Evolutionary conservation across 2,329 filamentous ascomycete genomes (phyloP), one percentile per base, ranked within the genome.

Genomic region (Diaporthe sp.): DNA sequence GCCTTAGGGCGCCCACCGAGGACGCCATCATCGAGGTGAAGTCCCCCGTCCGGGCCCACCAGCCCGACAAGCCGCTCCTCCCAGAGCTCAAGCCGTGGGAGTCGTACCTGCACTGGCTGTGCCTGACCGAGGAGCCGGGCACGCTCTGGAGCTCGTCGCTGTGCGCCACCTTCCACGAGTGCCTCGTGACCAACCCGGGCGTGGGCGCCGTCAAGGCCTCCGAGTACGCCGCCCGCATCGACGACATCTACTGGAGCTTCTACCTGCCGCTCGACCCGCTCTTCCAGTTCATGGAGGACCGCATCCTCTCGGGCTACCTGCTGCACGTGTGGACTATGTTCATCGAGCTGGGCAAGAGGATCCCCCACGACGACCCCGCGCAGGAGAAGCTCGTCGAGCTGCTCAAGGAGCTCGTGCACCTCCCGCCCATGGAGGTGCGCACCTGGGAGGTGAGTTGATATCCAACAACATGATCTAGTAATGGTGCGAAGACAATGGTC

Each of bases 241-340:
- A 76, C 55, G 75, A 76, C 61, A 71, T 76, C n/a, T 76, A 76
- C 73, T 76, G 75, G 75, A 76, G 75, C 70, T 76, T 75, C n/a
- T 76, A 76, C 44, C 65, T 76, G 31, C 75, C 75, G 0, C 55
- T 76, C 17, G 75, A 76, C 55, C 75, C 75, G 12, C 49, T 76
- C 9, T 17, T 72, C 8, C 71, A 71, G 37, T 71, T 63, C 34
- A 73, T 76, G 75, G 75, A 76, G 73, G 75, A 76, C 37, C 60
- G 73, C 6, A 76, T 76, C 47, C 68, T 76, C 1, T 76, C 75
- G 5, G 75, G 75, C 0, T 76, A 76, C 57, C 71, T 76, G 28
- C 70, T 76, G 22, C 75, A 76, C 28, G 75, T 76, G 15, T 76
- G 75, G 75, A 75, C 75, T 20, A 76, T 76, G 70, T 76, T 76